These are phyloP conservation scores for Skeletonema marinoi DNA, from an alignment of 108 stramenopile genomes.

Conservation along the genomic window DNA sequence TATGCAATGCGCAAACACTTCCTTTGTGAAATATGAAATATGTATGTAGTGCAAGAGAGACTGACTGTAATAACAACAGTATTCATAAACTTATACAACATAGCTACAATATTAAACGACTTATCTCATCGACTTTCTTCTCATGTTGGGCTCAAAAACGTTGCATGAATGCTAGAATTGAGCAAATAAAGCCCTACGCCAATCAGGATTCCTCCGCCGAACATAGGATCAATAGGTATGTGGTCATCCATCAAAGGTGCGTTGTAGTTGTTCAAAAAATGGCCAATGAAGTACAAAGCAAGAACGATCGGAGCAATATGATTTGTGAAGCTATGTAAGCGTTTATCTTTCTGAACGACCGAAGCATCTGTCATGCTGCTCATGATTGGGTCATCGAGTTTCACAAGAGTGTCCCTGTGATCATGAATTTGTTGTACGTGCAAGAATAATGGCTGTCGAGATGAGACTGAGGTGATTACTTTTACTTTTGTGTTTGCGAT, in stretches of 20 bases:
- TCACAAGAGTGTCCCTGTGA: slow-evolving; percentile 26
- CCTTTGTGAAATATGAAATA: not conserved
- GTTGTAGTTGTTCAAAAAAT: slow-evolving; percentile 9
- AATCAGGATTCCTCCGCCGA: slow-evolving; percentile 21
- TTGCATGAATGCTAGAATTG: slow-evolving; percentile 29
- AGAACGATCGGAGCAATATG: slow-evolving; percentile 31
- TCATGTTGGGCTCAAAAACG: slow-evolving; percentile 29
- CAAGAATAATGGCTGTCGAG: slow-evolving; percentile 3
- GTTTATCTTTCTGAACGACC: not conserved
- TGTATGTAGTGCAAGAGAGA: not conserved
- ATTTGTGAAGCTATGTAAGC: slow-evolving; percentile 20
- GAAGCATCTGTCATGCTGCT: not conserved
- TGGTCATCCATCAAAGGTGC: not conserved
- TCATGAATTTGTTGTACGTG: slow-evolving; percentile 35
- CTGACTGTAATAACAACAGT: not conserved
- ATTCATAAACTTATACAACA: not conserved
- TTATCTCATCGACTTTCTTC: not conserved
- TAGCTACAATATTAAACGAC: not conserved
- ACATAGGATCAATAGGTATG: slow-evolving; percentile 25
- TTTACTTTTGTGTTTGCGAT: not conserved
- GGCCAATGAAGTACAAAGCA: slow-evolving; percentile 27
- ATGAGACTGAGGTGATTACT: not conserved
- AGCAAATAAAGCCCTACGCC: slow-evolving; percentile 21
- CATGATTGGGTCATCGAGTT: slow-evolving; percentile 25
- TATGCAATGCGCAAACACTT: not conserved